Evolutionary conservation across 306 rosid genomes (phyloP).

Genomic region (Ormosia emarginata): DNA sequence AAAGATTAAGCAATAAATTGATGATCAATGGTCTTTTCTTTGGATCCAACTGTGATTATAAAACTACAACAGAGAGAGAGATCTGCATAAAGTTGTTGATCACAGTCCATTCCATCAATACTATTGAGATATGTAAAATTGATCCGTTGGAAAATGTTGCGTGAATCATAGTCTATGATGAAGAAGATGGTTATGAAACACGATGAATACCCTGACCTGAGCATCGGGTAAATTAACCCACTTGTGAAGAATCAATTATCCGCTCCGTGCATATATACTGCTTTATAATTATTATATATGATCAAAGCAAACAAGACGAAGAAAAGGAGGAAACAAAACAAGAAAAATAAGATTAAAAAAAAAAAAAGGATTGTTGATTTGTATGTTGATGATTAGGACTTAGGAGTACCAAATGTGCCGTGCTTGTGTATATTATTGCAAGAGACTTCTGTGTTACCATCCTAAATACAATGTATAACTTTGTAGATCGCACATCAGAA

Average conservation of each 20-base stretch:
- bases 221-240: neutral
- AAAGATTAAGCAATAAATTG: neutral
- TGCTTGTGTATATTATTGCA: neutral
- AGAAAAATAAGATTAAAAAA: neutral
- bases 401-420: neutral
- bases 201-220: neutral
- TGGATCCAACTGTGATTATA: neutral
- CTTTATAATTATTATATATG: neutral
- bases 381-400: neutral
- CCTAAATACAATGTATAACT: neutral
- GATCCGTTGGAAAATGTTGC: neutral
- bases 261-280: neutral
- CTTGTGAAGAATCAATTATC: neutral
- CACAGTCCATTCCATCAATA: neutral
- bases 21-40: neutral
- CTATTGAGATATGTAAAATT: neutral
- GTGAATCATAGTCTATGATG: neutral
- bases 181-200: neutral
- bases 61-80: neutral
- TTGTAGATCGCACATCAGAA: neutral
- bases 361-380: neutral
- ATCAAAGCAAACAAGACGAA: neutral
- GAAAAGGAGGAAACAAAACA: neutral
- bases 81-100: neutral
- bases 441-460: neutral